phyloP scores from a whole-genome alignment of 768 basidiomycete genomes.

The Phlebiopsis flavidoalba region DNA sequence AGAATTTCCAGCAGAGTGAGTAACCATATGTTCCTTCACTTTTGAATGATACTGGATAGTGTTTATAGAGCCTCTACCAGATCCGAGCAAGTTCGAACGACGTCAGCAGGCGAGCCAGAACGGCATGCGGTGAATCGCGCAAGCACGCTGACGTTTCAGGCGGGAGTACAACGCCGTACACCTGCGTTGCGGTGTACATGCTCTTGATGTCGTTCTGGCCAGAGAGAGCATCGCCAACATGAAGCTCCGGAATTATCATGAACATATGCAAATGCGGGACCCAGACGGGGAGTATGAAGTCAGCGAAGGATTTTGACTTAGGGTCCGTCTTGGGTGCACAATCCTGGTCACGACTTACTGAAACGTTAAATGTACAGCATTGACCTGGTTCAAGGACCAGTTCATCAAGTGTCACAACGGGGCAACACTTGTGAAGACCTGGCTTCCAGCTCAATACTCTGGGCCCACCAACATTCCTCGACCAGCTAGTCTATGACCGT shows the following conservation, averaged over 20 bases:
- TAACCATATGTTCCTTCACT: conserved; percentile 13
- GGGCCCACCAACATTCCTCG: conserved; percentile 79
- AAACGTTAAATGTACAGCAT: conserved; percentile 44
- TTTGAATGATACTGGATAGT: conserved; percentile 10
- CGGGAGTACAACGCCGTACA: conserved; percentile 80
- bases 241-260: conserved; percentile 71
- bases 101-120: conserved; percentile 70
- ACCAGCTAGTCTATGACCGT: conserved; percentile 90
- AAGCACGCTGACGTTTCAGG: conserved; percentile 73
- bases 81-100: conserved; percentile 69
- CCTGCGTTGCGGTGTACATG: conserved; percentile 86
- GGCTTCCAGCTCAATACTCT: conserved; percentile 78
- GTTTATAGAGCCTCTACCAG: conserved; percentile 66
- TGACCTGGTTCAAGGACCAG: conserved; percentile 88
- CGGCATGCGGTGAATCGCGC: conserved; percentile 61
- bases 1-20: conserved; percentile 79
- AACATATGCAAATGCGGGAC: conserved; percentile 76
- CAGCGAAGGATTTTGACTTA: conserved; percentile 78
- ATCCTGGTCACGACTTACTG: not conserved
- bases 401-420: conserved; percentile 95
- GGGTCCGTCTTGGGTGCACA: conserved; percentile 37
- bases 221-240: conserved; percentile 90
- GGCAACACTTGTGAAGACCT: conserved; percentile 81
- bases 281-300: conserved; percentile 72
- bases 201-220: conserved; percentile 88